A percentile compares a stretch with the other conserved stretches of the same genome.
phyloP scores from a whole-genome alignment of 352 stramenopile genomes.

The Pythium sukuiense region DNA sequence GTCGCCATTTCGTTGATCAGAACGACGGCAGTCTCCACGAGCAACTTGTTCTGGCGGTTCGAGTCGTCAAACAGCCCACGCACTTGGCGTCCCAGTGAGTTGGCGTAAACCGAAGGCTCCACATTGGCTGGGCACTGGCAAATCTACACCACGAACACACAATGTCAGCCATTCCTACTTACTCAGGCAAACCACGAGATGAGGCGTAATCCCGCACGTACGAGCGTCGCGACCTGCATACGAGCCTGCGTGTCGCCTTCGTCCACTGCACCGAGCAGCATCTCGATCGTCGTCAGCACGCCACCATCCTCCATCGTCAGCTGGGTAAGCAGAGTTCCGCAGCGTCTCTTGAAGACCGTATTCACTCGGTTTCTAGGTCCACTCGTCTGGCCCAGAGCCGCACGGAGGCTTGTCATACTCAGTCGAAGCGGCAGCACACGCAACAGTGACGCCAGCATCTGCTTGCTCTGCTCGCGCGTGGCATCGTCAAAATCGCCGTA shows the following conservation, averaged over 20 bases:
- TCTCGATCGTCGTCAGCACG: conserved; percentile 80
- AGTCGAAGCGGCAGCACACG: conserved; percentile 59
- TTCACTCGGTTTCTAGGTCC: conserved; percentile 13
- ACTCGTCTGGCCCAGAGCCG: conserved; percentile 51
- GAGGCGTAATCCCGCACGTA: conserved; percentile 16
- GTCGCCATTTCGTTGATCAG: conserved; percentile 56
- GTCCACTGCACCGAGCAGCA: conserved; percentile 71
- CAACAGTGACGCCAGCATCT: conserved; percentile 44
- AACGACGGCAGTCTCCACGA: conserved; percentile 71
- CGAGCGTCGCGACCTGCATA: conserved; percentile 75
- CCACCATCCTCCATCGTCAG: conserved; percentile 71
- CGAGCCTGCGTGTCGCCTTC: conserved; percentile 85
- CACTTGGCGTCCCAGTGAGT: conserved; percentile 54
- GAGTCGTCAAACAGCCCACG: conserved; percentile 46
- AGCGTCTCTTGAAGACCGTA: conserved; percentile 61
- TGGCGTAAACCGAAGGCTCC: conserved; percentile 42
- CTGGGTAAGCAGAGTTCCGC: conserved; percentile 53
- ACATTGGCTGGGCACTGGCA: conserved; percentile 61
- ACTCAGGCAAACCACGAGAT: neutral
- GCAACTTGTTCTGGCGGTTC: conserved; percentile 63
- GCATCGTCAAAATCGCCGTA: conserved; percentile 11
- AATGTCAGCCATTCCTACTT: neutral
- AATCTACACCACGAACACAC: conserved; percentile 35
- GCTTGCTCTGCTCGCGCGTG: conserved; percentile 37
- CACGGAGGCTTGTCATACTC: conserved; percentile 74